Evolutionary conservation across 805 yeast species (phyloP), one percentile per base, ranked within the genome.

Genomic region (Kuraishia cidri): DNA sequence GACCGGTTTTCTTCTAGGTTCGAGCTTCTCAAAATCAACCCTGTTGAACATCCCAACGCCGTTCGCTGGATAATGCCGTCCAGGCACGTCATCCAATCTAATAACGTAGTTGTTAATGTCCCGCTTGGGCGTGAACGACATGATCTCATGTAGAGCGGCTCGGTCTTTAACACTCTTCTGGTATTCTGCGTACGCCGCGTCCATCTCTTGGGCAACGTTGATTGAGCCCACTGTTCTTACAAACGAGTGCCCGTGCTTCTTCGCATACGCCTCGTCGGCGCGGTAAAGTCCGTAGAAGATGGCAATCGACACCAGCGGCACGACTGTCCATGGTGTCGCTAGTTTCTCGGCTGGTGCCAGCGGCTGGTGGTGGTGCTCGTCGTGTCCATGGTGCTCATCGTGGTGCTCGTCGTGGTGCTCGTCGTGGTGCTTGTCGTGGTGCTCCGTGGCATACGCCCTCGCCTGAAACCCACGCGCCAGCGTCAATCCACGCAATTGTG

Each of bases 211-310:
- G 13, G 19, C n/a, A 11, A 32, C 19, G 13, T 30, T 30, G 20
- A 30, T 16, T n/a, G 14, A 17, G 11, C 14, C 24, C n/a, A n/a
- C n/a, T 9, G 22, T 19, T 11, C 7, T 11, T 14, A 24, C 12
- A 16, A 33, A 27, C 13, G 19, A n/a, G 23, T 12, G n/a, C 13
- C 30, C 41, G 29, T 66, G 67, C 46, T 60, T 62, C 43, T 60
- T 68, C 48, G 64, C 60, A 26, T 64, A 69, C 35, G 66, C 60
- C 52, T 64, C 68, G 46, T 70, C 68, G 39, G 55, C 62, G 48
- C 62, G 61, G 52, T 64, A 65, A 39, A 66, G 60, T 54, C 69
- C 61, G 43, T 62, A 61, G 24, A 66, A 56, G 10, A 30, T 39
- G 22, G 24, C 14, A 11, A 33, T 9, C 10, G 26, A 24, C 12